A percentile compares a stretch with the other conserved stretches of the same genome.
Conservation (phyloP, 192 early-diverging fungal species). For the Chytriomyces confervae region DNA sequence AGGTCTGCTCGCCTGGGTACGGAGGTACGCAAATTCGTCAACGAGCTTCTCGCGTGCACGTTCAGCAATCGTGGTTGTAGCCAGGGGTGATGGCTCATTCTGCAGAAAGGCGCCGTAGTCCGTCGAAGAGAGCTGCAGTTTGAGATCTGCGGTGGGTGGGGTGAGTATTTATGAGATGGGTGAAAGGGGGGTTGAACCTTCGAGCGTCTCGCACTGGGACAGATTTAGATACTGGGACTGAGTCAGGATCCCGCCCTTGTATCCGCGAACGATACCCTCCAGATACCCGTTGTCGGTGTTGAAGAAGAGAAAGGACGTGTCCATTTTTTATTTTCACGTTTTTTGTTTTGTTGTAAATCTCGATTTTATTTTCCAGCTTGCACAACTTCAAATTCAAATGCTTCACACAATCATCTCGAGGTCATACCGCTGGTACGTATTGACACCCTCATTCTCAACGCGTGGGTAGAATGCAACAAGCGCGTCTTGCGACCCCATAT, state of each 20-base stretch:
- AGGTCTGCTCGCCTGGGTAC: conserved; percentile 80
- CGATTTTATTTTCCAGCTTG: neutral
- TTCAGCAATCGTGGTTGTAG: conserved; percentile 90
- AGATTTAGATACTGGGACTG: conserved; percentile 88
- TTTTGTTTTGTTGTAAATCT: too few species aligned
- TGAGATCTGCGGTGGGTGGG: conserved; percentile 71
- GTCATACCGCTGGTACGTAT: conserved; percentile 82
- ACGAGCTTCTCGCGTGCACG: conserved; percentile 89
- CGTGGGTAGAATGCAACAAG: conserved; percentile 91
- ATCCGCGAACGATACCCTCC: conserved; percentile 95
- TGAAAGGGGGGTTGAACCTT: conserved; percentile 60
- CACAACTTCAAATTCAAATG: conserved; percentile 3
- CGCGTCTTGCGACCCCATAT: conserved; percentile 88
- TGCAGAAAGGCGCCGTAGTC: conserved; percentile 94
- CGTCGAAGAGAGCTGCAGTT: conserved; percentile 91
- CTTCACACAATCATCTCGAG: conserved; percentile 63
- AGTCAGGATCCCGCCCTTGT: conserved; percentile 84
- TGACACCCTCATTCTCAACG: conserved; percentile 80
- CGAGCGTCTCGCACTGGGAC: conserved; percentile 97
- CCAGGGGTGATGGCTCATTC: conserved; percentile 94
- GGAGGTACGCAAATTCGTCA: conserved; percentile 91
- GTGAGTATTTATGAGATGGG: neutral
- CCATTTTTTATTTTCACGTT: neutral
- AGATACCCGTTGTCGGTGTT: conserved; percentile 92
- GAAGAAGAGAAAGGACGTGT: conserved; percentile 57